Percentiles rank a stretch among this genome's conserved stretches.
Evolutionary conservation across 116 monocot genomes (phyloP).

Genomic region (Thalassia testudinum): DNA sequence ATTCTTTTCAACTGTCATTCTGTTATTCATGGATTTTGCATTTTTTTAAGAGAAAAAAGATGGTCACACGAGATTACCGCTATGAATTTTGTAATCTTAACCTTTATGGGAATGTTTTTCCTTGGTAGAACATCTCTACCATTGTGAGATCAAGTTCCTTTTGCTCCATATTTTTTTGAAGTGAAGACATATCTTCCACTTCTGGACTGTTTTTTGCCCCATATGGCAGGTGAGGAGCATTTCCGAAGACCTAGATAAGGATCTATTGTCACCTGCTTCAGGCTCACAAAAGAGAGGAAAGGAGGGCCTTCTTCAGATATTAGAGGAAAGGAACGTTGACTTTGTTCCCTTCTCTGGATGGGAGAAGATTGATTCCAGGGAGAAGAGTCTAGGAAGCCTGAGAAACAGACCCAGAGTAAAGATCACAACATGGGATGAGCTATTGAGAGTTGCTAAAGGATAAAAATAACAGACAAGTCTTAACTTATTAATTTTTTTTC

Average conservation of each 20-base stretch:
- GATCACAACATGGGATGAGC: conserved; percentile 53
- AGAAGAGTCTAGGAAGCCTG: conserved; percentile 45
- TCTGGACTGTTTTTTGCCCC: too few species aligned
- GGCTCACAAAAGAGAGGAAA: conserved; percentile 45
- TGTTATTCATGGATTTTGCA: too few species aligned
- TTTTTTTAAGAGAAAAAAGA: too few species aligned
- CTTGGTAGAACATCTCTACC: too few species aligned
- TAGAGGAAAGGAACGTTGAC: conserved; percentile 32
- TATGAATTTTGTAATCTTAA: too few species aligned
- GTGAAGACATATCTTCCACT: too few species aligned
- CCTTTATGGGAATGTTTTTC: too few species aligned
- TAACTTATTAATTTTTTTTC: too few species aligned
- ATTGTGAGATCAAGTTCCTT: too few species aligned
- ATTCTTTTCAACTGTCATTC: too few species aligned
- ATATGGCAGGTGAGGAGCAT: conserved; percentile 60
- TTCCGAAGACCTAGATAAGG: conserved; percentile 53
- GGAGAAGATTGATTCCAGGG: conserved; percentile 80
- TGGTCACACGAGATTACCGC: too few species aligned
- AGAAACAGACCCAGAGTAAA: conserved; percentile 78
- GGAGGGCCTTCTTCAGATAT: conserved; percentile 45
- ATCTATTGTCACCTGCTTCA: conserved; percentile 6
- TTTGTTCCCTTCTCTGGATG: conserved; percentile 65
- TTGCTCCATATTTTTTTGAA: too few species aligned
- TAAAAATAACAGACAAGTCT: not conserved
- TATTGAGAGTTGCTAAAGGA: conserved; percentile 30